phyloP scores from a whole-genome alignment of 2,329 filamentous ascomycete species.

The Acrocalymma vagum region DNA sequence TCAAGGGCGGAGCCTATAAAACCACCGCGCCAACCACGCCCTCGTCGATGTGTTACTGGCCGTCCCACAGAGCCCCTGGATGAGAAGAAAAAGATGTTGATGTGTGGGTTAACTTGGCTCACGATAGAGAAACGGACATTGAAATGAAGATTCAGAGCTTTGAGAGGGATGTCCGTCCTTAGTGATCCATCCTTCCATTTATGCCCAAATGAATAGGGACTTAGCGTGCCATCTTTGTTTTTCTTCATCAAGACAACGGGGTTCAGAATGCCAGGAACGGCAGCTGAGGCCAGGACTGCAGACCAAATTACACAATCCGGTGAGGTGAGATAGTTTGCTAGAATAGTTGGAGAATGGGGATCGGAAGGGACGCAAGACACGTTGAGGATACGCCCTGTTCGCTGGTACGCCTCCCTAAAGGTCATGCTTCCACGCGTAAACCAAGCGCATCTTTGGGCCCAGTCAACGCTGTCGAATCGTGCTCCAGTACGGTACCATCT shows the following conservation, averaged over 20 bases:
- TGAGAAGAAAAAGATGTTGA: constrained; percentile 98
- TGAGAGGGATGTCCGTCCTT: constrained; percentile 93
- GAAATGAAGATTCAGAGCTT: constrained; percentile 93
- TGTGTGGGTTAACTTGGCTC: constrained; percentile 89
- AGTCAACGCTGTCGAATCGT: constrained; percentile 91
- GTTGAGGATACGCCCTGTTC: constrained; percentile 93
- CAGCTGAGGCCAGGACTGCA: constrained; percentile 91
- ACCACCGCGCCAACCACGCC: constrained; percentile 93
- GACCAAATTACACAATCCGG: constrained; percentile 99
- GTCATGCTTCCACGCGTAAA: constrained; percentile 92
- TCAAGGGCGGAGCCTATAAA: constrained; percentile 92
- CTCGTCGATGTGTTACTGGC: constrained; percentile 91
- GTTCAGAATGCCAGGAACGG: constrained; percentile 94
- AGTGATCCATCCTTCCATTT: constrained; percentile 99
- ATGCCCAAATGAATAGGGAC: constrained; percentile 95
- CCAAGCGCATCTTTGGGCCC: constrained; percentile 87
- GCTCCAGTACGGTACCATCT: constrained; percentile 95
- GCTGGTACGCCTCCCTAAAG: constrained; percentile 92
- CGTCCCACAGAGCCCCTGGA: constrained; percentile 90
- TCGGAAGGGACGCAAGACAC: constrained; percentile 96
- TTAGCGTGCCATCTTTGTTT: constrained; percentile 76
- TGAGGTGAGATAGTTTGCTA: constrained; percentile 93
- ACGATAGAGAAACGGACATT: constrained; percentile 98
- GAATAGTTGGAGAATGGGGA: constrained; percentile 88
- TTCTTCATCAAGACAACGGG: constrained; percentile 94